phyloP scores from a whole-genome alignment of 106 monocot species.

The Acanthochlamys bracteata region DNA sequence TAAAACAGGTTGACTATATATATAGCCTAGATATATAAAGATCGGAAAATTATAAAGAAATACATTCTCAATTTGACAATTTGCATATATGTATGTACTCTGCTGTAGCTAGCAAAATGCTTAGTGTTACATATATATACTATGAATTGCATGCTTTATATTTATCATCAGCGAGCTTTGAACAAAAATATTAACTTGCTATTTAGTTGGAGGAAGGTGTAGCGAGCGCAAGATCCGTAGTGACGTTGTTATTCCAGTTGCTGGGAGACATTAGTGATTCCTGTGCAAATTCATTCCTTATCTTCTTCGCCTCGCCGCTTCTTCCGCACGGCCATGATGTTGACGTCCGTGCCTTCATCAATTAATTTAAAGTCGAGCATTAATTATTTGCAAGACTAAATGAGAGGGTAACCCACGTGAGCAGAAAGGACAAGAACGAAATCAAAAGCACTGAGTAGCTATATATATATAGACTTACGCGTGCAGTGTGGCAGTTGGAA shows the following conservation, averaged over 20 bases:
- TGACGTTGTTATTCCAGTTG: not conserved
- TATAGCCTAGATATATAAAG: no score
- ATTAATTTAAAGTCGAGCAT: not conserved
- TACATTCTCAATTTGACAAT: no score
- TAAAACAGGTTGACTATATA: no score
- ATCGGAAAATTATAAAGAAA: no score
- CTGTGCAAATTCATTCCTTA: not conserved
- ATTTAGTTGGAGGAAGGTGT: conserved; percentile 19
- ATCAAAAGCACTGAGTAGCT: not conserved
- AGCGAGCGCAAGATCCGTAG: conserved; percentile 41
- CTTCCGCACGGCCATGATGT: not conserved
- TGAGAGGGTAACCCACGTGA: not conserved
- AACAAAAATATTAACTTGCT: no score
- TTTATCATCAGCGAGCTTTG: no score
- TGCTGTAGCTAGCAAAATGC: no score
- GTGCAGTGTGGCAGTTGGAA: not conserved
- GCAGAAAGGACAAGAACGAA: not conserved
- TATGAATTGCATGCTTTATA: no score
- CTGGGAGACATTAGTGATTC: no score
- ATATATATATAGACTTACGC: not conserved
- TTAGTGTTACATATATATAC: no score
- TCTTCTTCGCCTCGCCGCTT: not conserved
- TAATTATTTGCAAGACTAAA: not conserved
- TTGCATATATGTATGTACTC: no score
- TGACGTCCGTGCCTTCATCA: not conserved